Base-by-base conservation (phyloP, 1,284 basidiomycete species). In the Cryptococcus hybrid region DNA sequence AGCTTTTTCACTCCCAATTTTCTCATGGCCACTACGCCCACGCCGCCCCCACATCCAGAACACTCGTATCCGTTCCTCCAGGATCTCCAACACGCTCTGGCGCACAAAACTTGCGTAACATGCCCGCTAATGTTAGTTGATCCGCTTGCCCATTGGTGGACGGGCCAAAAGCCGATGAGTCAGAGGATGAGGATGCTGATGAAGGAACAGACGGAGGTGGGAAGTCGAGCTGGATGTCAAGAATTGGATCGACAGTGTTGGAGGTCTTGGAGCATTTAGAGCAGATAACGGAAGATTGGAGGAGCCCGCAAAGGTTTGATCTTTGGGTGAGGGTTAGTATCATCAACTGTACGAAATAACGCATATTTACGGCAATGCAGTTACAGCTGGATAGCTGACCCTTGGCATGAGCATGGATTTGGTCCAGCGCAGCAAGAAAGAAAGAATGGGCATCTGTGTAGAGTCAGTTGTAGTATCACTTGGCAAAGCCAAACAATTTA, bases 201-300 rank as follows among this genome's bases (percentile, higher is more conserved):
- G 30, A 50, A 13, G 50, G 18, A 4, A 55, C 49, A 7, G 52
- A 11, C 12, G 59, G 45, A 6, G 59, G 42, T 3, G 73, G 71
- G 60, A 97, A 80, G 70, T 96, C 92, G 42, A 98, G 82, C 67
- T 90, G 94, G 62, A 98, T 83, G 68, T 98, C 95, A 30, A 97
- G 81, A 80, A 94, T 90, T 1, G 91, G 92, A 68, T 98, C 94
- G 42, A 88, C 80, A 0, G 91, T 92, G 24, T 84, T 86, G 5
- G 87, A 93, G 3, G 85, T 83, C 57, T 85, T 88, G 2, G 85
- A 84, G 60, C 84, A 85, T 11, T 86, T 81, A 50, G 88, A 88
- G 70, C 94, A 98, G 42, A 85, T 88, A 30, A 97, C 89, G 52
- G 95, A 89, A 62, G 90, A 94, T 65, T 94, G 89, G 3, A 97